These are phyloP conservation scores for Candida tropicalis DNA, from an alignment of 1,139 yeast genomes.

Conservation along the genomic window DNA sequence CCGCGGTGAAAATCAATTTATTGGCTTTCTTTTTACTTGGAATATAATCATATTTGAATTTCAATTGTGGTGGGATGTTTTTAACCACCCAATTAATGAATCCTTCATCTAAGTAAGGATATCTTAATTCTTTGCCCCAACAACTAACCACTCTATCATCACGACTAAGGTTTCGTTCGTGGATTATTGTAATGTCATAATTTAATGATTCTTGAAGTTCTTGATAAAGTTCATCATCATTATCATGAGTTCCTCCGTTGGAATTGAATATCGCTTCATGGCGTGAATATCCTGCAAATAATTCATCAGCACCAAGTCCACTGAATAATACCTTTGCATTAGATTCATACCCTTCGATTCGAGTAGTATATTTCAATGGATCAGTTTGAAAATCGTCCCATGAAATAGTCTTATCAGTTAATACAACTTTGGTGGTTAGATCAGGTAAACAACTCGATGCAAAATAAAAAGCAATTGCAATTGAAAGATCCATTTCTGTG, in stretches of 20 bases:
- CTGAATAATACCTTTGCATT: constrained; percentile 73
- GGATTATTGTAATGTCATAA: constrained; percentile 70
- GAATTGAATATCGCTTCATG: constrained; percentile 58
- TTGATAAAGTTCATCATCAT: constrained; percentile 24
- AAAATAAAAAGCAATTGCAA: constrained; percentile 92
- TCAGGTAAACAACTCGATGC: constrained; percentile 49
- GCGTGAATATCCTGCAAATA: constrained; percentile 89
- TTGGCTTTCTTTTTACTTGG: constrained; percentile 33
- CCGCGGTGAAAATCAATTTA: constrained; percentile 27
- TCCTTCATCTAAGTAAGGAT: constrained; percentile 76
- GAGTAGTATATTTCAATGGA: constrained; percentile 16
- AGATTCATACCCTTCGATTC: constrained; percentile 39
- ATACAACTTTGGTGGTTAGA: constrained; percentile 30
- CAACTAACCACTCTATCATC: constrained; percentile 85
- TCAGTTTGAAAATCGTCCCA: constrained; percentile 27
- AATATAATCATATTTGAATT: constrained; percentile 39
- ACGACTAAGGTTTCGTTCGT: constrained; percentile 80
- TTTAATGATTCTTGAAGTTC: constrained; percentile 53
- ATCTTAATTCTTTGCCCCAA: constrained; percentile 90
- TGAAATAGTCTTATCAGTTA: constrained; percentile 16
- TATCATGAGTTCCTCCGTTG: constrained; percentile 20
- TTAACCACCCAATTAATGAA: constrained; percentile 57
- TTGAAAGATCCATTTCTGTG: constrained; percentile 94
- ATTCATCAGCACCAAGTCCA: constrained; percentile 97
- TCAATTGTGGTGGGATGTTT: constrained; percentile 54